phyloP scores from a whole-genome alignment of 345 rosid genomes.

The Boechera stricta region DNA sequence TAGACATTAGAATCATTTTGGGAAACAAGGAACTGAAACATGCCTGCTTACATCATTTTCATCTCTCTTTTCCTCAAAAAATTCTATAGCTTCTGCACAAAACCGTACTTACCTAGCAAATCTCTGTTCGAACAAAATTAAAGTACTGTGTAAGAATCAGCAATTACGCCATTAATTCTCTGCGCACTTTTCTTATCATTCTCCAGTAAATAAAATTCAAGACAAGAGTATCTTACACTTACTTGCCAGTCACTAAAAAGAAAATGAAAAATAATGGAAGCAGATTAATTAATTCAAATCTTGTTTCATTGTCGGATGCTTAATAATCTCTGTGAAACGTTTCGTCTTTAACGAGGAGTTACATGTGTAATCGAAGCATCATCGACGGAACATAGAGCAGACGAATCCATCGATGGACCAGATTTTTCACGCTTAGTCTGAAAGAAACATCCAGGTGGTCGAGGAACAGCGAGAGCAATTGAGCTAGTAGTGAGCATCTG shows the following conservation, averaged over 20 bases:
- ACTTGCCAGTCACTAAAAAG: neutral
- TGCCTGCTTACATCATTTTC: neutral
- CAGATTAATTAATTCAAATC: neutral
- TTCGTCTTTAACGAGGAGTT: slow-evolving; percentile 14
- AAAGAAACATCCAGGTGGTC: too few species aligned
- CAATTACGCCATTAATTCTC: neutral
- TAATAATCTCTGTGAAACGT: neutral
- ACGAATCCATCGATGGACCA: neutral
- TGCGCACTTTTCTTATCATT: neutral
- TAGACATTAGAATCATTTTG: neutral
- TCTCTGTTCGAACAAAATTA: slow-evolving; percentile 4
- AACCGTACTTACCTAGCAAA: neutral
- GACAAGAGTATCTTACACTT: neutral
- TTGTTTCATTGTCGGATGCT: neutral
- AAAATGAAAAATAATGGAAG: neutral
- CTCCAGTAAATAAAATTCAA: neutral
- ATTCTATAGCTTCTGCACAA: neutral
- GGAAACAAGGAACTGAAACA: neutral
- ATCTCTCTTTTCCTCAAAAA: neutral
- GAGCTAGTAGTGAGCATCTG: too few species aligned
- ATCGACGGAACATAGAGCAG: slow-evolving; percentile 18
- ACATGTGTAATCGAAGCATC: neutral
- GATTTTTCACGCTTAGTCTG: too few species aligned
- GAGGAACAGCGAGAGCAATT: too few species aligned
- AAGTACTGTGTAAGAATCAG: neutral